Evolutionary conservation across 2,329 filamentous ascomycete species (phyloP), one percentile per base, ranked within the genome.

Genomic region (Colletotrichum zoysiae): DNA sequence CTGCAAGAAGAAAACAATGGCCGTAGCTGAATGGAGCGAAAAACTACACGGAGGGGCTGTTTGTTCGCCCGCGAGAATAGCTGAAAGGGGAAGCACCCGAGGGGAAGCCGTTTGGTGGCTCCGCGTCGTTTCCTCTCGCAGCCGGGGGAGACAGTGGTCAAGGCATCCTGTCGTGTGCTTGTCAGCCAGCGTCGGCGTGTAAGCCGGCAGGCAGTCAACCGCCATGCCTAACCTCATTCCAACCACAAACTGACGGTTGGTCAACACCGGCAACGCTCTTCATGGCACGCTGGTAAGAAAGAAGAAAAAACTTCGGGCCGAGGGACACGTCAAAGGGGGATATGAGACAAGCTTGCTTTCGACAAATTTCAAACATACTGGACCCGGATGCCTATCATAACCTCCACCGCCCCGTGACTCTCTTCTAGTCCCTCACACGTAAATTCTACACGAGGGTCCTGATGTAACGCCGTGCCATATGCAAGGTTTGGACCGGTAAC

Each of bases 401-500:
- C 69, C 60, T 56, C 46, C 69, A 55, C 69, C 65, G 51, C 65
- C 59, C 65, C 65, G 23, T 59, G 11, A 60, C 59, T 64, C 38
- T 72, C 70, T 67, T 71, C 67, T 53, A 73, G 67, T 58, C 67
- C 62, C 42, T 78, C 75, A 76, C 67, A 72, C 74, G 75, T 75
- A 76, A 77, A 79, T 64, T 79, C 74, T 81, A 82, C 79, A 83
- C 74, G 74, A 76, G 65, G 65, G 65, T 50, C 65, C 78, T 78
- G 77, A 66, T 73, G 73, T 73, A 82, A 82, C 81, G 80, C 81
- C 81, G 76, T 80, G 77, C 78, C 79, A 82, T 82, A 78, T 76
- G 76, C 76, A 76, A 76, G 74, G 74, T 69, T 62, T 64, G 71
- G 68, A 69, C 64, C 67, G 61, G 60, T 63, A 61, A 73, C 67